Base-by-base conservation (phyloP, 306 rosid genomes). In the Castanea mollissima region DNA sequence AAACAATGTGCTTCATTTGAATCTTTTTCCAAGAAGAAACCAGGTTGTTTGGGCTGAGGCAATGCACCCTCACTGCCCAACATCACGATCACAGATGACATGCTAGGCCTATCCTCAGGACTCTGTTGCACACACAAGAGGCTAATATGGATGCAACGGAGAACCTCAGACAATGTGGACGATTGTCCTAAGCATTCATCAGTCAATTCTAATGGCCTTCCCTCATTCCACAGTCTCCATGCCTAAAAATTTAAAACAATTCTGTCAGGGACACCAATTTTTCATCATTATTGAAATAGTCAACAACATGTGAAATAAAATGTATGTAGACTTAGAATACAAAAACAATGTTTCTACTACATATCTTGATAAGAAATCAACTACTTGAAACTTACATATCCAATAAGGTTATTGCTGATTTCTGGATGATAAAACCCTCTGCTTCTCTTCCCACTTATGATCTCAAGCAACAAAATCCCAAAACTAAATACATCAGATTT, bases 401-500 rank as follows among this genome's bases (percentile, higher is more conserved):
- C 90, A 13, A 88, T 74, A 69, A 91, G 93, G 64, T 81, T 87
- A 64, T 76, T 80, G 68, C 58, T 62, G 11, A 68, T 63, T 74
- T 83, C 20, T 18, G 77, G 80, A 69, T 78, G 72, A 55, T 21
- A 82, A 49, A 82, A 86, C 1, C 85, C 88, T 35, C 74, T 79
- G 4, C 74, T 91, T 76, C 75, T 88, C 52, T 74, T 83, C 55
- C 97, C 93, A 54, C 82, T 73, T 9, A 89, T 18, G 34, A 55
- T 81, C 86, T 91, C 97, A 60, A 88, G 51, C 70, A 88, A 5
- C 52, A 89, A 70, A 10, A 88, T 88, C 3, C 97, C 89, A 32
- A 91, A 89, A 76, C 96, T 89, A 31, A 87, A 89, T 34, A 85
- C 91, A 52, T 88, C 88, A 0, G 91, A 89, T 63, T 89, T 91